These are phyloP conservation scores for Populus davidiana DNA, from an alignment of 345 rosid genomes.

Conservation along the genomic window DNA sequence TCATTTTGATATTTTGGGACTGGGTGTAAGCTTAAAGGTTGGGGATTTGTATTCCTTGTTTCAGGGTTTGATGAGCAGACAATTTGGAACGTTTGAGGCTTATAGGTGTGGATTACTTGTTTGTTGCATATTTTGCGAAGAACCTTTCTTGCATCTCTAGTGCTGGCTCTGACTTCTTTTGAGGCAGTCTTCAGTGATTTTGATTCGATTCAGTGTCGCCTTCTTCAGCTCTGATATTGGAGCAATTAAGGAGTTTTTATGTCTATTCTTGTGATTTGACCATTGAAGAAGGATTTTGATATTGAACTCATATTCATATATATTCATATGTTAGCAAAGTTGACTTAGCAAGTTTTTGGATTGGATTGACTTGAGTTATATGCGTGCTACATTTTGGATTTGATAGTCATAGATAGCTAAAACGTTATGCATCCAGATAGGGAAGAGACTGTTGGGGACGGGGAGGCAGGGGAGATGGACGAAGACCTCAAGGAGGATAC, in stretches of 20 bases:
- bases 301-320: slow-evolving; percentile 3
- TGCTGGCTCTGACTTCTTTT: slow-evolving; percentile 4
- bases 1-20: neutral
- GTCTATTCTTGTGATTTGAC: neutral
- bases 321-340: slow-evolving; percentile 8
- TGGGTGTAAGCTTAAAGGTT: neutral
- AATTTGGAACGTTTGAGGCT: slow-evolving; percentile 12
- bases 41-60: neutral
- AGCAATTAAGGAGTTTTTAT: neutral
- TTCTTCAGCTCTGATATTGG: neutral
- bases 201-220: neutral
- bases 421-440: slow-evolving; percentile 47
- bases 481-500: slow-evolving; percentile 30
- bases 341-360: neutral
- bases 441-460: slow-evolving; percentile 37
- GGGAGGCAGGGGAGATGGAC: slow-evolving; percentile 52
- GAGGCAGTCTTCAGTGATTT: neutral
- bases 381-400: neutral
- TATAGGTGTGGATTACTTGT: neutral
- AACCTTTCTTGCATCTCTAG: slow-evolving; percentile 1
- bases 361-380: slow-evolving; percentile 5
- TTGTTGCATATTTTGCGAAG: slow-evolving; percentile 11
- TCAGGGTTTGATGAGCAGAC: slow-evolving; percentile 14
- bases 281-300: neutral
- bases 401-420: neutral